A percentile compares a stretch with the other conserved stretches of the same genome.
These are phyloP conservation scores for Colletotrichum acutatum DNA, from an alignment of 2,329 filamentous ascomycete genomes.

Conservation along the genomic window DNA sequence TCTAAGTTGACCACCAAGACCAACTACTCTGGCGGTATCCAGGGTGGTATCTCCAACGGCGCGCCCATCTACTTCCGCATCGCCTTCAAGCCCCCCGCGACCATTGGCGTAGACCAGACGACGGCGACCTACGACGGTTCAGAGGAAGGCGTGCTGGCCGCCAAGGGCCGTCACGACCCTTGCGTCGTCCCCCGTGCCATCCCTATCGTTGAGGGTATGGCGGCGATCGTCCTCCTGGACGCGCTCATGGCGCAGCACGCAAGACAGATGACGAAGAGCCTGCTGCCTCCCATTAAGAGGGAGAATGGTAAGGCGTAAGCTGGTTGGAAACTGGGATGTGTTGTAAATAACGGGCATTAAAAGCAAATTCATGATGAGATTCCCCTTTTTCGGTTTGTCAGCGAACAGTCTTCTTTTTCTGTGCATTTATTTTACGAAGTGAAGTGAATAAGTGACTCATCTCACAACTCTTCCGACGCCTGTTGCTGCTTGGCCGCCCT, in stretches of 20 bases:
- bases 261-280: constrained; percentile 47
- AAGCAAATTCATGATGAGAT: constrained; percentile 31
- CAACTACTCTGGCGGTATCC: constrained; percentile 94
- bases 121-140: constrained; percentile 83
- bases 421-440: neutral
- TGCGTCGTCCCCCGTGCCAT: constrained; percentile 91
- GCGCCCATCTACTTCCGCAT: constrained; percentile 94
- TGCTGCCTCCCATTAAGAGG: constrained; percentile 34
- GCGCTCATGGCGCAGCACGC: constrained; percentile 85
- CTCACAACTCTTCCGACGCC: constrained; percentile 20
- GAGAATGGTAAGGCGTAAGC: constrained; percentile 18
- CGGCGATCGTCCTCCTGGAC: constrained; percentile 87
- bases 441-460: neutral
- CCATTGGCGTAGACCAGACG: constrained; percentile 88
- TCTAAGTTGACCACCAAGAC: constrained; percentile 85
- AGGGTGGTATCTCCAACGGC: constrained; percentile 95
- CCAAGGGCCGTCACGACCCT: constrained; percentile 94
- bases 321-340: neutral
- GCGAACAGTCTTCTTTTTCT: neutral
- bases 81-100: constrained; percentile 94
- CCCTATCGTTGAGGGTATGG: constrained; percentile 92
- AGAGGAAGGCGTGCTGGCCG: constrained; percentile 79
- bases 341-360: constrained; percentile 31
- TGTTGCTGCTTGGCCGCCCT: constrained; percentile 19
- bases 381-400: constrained; percentile 9